These are phyloP conservation scores for Ettlia oleoabundans DNA, from an alignment of 139 green algal genomes.

Conservation along the genomic window DNA sequence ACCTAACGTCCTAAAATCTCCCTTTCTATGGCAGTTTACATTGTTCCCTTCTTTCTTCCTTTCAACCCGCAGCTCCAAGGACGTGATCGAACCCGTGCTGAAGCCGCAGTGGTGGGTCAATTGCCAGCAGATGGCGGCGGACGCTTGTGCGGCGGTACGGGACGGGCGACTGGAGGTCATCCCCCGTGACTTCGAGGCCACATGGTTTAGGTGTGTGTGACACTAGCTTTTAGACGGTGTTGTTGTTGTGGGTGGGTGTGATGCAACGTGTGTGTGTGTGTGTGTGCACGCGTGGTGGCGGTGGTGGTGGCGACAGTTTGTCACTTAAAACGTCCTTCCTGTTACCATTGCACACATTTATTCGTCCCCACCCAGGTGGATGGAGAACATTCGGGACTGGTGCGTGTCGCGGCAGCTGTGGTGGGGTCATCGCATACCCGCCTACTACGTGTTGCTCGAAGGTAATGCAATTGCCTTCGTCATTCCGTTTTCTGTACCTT, in stretches of 20 bases:
- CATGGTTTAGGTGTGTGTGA: slow-evolving; percentile 79
- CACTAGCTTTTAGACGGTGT: no score
- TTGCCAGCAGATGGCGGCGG: slow-evolving; percentile 87
- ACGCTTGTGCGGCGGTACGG: slow-evolving; percentile 77
- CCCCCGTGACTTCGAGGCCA: slow-evolving; percentile 87
- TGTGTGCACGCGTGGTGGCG: no score
- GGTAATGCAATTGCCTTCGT: not conserved
- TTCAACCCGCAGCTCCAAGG: slow-evolving; percentile 65
- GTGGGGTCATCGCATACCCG: slow-evolving; percentile 98
- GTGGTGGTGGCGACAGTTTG: no score
- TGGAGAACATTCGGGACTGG: slow-evolving; percentile 99
- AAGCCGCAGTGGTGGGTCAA: slow-evolving; percentile 97
- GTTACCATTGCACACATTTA: no score
- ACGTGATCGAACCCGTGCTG: slow-evolving; percentile 99
- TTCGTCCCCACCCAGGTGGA: slow-evolving; percentile 57
- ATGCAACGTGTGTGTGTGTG: no score
- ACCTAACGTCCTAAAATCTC: no score
- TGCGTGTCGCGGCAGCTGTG: slow-evolving; percentile 98
- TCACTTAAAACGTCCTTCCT: no score
- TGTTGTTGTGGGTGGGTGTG: no score
- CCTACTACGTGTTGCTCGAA: slow-evolving; percentile 83
- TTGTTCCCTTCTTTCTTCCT: not conserved
- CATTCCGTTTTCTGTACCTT: no score
- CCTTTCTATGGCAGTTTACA: no score
- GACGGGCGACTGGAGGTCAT: slow-evolving; percentile 89